Evolutionary conservation across 768 basidiomycete genomes (phyloP).

Genomic region (Hygrophorus pudorinus): DNA sequence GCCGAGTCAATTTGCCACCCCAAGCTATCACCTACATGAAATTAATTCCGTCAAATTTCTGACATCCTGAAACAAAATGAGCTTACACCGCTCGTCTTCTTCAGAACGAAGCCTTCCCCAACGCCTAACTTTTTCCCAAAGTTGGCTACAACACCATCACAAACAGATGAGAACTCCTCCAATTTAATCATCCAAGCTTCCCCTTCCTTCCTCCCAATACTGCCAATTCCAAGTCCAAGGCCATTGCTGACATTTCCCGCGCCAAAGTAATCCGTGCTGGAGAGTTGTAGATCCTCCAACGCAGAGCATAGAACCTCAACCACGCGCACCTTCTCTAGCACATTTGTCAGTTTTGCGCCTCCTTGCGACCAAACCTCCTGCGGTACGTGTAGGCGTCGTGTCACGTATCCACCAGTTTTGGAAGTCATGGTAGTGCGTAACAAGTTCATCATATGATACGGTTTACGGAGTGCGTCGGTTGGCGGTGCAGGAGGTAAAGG

Average conservation of each 20-base stretch:
- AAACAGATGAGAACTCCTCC: constrained; percentile 71
- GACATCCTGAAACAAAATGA: not conserved
- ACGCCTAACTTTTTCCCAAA: constrained; percentile 85
- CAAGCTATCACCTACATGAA: constrained; percentile 35
- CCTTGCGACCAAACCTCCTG: constrained; percentile 88
- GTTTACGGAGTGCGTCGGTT: constrained; percentile 64
- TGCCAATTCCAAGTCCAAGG: constrained; percentile 64
- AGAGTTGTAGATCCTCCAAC: constrained; percentile 65
- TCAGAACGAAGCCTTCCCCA: constrained; percentile 77
- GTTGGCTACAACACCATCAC: constrained; percentile 70
- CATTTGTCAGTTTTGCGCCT: constrained; percentile 72
- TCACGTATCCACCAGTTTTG: constrained; percentile 80
- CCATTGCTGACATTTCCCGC: constrained; percentile 72
- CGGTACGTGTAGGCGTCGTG: constrained; percentile 78
- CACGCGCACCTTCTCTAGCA: constrained; percentile 80
- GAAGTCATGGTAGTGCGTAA: constrained; percentile 71
- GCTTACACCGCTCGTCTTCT: constrained; percentile 38
- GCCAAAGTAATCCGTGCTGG: constrained; percentile 67
- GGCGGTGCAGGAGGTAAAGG: constrained; percentile 70
- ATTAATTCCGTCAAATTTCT: not conserved
- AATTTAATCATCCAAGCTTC: constrained; percentile 70
- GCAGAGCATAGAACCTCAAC: constrained; percentile 72
- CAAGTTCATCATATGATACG: constrained; percentile 85
- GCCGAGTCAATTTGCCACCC: constrained; percentile 64
- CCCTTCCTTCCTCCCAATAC: constrained; percentile 66